Base-by-base conservation (phyloP, 73 alveolate genomes). In the Diophrys appendiculata region DNA sequence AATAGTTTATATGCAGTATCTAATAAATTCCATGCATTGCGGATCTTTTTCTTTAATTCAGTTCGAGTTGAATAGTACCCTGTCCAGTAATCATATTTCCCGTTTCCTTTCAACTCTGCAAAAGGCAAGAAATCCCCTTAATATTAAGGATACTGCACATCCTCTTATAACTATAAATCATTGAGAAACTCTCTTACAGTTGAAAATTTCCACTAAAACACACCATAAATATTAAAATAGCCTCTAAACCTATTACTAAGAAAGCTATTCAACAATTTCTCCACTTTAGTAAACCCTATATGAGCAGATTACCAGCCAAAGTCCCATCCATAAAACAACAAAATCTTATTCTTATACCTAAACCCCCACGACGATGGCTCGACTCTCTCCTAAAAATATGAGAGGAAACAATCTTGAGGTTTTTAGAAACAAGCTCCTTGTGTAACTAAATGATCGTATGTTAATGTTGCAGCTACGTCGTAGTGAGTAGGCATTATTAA, bases 291-390 rank as follows among this genome's bases (percentile, higher is more conserved):
- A 43, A 11, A 43, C 60, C 60, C 60, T 11, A 43, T 43, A 43
- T 43, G 60, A 43, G 60, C 60, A 43, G 5, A 11, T 18, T 43
- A 11, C 60, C 60, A 43, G 5, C 60, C 60, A 43, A 43, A 43
- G 60, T 43, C 60, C 60, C 60, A 43, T 43, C 60, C 60, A 43
- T 43, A 43, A 43, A 11, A 43, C 60, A 43, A 43, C 60, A 43
- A 5, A 11, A 43, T 18, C 60, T 43, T 11, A 43, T 43, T 43
- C 5, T 18, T 43, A 43, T 43, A n/a, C n/a, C n/a, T 43, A 43
- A 18, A 43, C 60, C 18, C 60, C n/a, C n/a, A n/a, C 5, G 18
- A 11, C 18, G 60, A 43, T 11, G 60, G 60, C 5, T 11, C 18
- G 18, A 43, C 60, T 11, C 60, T 5, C 18, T 43, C 60, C 18